Base-by-base conservation (phyloP, 1,139 yeast genomes). In the Diutina pseudorugosa region DNA sequence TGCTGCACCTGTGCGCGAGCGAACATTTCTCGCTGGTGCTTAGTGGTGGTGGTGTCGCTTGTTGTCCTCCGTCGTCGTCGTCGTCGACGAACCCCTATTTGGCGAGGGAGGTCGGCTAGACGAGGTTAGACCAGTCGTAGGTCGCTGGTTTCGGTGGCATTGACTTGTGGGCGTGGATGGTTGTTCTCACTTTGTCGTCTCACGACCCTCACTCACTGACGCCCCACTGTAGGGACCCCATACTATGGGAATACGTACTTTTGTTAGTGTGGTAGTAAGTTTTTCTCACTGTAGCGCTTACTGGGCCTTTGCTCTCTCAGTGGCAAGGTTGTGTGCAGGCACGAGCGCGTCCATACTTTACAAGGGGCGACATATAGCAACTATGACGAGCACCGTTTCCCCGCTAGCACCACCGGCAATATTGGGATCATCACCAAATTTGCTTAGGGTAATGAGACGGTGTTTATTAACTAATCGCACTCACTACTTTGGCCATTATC, bases 211-310 rank as follows among this genome's bases (percentile, higher is more conserved):
- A 40, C 42, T 18, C 18, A 40, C 42, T 40, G 42, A n/a, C 18
- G 20, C 42, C 42, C 18, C 20, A 40, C 20, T 40, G 42, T n/a
- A 42, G 30, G 47, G 19, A 16, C 33, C 19, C 47, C 47, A 43
- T 43, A 43, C 47, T 19, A 21, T 19, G 18, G 47, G 33, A 42
- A 43, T 43, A 43, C 47, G 33, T 43, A 43, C 47, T 43, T 43
- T 21, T 43, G 47, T 43, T 42, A 42, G 47, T 43, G 30, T 43
- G 47, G 47, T 43, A n/a, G 33, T 12, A 43, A 16, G 21, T 42
- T 43, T 43, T 43, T 43, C 30, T 21, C 30, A 14, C 19, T 14
- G 33, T 23, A 21, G 47, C 27, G 47, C 47, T 30, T 9, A 30
- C 8, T 6, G 25, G n/a, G 45, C 45, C 19, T 25, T 19, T 42